Percentiles rank a stretch among this genome's conserved stretches.
These are phyloP conservation scores for Aspergillus ruber DNA, from an alignment of 2,329 filamentous ascomycete genomes.

Conservation along the genomic window DNA sequence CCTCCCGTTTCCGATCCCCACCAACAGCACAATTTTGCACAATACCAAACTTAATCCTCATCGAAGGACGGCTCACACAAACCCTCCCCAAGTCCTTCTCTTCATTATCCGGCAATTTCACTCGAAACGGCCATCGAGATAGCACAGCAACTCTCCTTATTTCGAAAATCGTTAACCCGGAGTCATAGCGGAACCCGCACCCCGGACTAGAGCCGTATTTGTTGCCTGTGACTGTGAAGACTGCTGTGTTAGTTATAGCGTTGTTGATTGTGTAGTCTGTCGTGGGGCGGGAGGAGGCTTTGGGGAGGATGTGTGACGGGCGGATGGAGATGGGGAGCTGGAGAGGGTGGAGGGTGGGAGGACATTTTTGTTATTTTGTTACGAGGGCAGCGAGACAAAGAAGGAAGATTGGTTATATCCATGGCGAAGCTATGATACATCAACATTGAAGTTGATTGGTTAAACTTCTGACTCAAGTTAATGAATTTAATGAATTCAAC, in stretches of 20 bases:
- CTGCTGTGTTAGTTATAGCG: not conserved
- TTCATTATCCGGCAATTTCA: not conserved
- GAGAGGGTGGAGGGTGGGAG: too few relatives aligned
- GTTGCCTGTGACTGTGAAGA: not conserved
- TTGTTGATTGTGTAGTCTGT: not conserved
- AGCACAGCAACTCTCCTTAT: not conserved
- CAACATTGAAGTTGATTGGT: too few relatives aligned
- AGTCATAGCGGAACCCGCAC: not conserved
- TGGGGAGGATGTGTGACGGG: not conserved
- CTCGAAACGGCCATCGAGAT: not conserved
- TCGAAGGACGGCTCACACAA: not conserved
- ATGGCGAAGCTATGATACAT: too few relatives aligned
- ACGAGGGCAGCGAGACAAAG: too few relatives aligned
- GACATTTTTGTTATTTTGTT: too few relatives aligned
- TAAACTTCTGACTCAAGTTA: too few relatives aligned
- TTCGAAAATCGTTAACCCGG: not conserved
- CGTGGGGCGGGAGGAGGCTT: not conserved
- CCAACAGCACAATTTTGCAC: not conserved
- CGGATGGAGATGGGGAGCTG: too few relatives aligned
- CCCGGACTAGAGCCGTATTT: not conserved
- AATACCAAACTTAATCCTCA: not conserved
- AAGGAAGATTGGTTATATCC: too few relatives aligned
- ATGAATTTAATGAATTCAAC: too few relatives aligned
- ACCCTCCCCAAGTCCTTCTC: not conserved
- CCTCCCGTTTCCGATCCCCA: not conserved